Conservation (phyloP, 108 stramenopile species). For the Fistulifera pelliculosa region DNA sequence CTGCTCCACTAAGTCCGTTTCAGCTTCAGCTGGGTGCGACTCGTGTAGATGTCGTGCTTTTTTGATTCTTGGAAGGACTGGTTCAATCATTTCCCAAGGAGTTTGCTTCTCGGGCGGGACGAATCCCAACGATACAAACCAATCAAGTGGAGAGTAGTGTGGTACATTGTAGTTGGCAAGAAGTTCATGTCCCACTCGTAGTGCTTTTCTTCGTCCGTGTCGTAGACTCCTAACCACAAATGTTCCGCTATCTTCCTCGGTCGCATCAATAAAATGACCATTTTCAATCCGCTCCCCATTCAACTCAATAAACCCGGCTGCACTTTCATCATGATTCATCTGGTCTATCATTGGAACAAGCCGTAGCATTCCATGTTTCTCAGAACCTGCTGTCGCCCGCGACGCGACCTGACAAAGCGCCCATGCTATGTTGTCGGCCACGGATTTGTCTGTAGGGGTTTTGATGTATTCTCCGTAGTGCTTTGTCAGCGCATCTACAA, state of each 20-base stretch:
- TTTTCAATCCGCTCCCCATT: constrained; percentile 42
- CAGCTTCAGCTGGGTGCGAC: too few species aligned
- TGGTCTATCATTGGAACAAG: constrained; percentile 69
- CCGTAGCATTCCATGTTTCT: constrained; percentile 49
- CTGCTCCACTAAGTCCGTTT: too few species aligned
- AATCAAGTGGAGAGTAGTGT: constrained; percentile 68
- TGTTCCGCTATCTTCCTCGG: constrained; percentile 53
- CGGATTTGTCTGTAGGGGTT: constrained; percentile 21
- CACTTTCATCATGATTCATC: constrained; percentile 72
- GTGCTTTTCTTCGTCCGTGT: constrained; percentile 52
- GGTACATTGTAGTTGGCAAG: constrained; percentile 84
- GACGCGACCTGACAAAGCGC: constrained; percentile 75
- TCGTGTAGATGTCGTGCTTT: constrained; percentile 12
- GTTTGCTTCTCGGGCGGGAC: constrained; percentile 66
- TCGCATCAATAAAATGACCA: constrained; percentile 37
- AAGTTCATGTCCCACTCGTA: constrained; percentile 64
- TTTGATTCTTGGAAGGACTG: constrained; percentile 33
- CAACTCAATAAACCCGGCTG: constrained; percentile 68
- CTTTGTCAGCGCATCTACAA: constrained; percentile 24
- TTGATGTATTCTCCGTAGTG: constrained; percentile 37
- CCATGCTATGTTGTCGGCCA: constrained; percentile 53
- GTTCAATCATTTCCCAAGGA: constrained; percentile 46
- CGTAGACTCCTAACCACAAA: constrained; percentile 64
- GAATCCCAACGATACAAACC: constrained; percentile 76
- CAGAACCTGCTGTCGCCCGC: constrained; percentile 56